Conservation (phyloP, 2,329 filamentous ascomycete species). For the Diaporthe citrichinensis region DNA sequence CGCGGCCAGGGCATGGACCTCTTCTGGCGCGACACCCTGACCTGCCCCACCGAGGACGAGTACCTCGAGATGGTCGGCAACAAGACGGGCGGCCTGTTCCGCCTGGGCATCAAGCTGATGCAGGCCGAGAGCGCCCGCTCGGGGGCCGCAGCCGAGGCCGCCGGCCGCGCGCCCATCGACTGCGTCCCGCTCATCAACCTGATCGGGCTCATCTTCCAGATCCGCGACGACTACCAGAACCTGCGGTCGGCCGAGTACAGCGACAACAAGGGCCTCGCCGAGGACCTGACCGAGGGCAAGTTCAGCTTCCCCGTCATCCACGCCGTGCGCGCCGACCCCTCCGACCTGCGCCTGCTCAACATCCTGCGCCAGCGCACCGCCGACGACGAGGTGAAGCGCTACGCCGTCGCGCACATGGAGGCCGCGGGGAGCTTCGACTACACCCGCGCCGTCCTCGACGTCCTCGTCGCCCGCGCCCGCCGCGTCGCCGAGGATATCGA, state of each 20-base stretch:
- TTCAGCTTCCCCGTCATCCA: slow-evolving; percentile 98
- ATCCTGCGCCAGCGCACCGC: slow-evolving; percentile 92
- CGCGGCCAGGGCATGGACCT: slow-evolving; percentile 92
- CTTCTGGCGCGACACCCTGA: slow-evolving; percentile 89
- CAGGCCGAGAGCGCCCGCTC: slow-evolving; percentile 73
- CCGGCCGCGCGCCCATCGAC: slow-evolving; percentile 62
- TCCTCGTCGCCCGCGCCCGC: slow-evolving; percentile 75
- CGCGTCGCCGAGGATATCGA: slow-evolving; percentile 76
- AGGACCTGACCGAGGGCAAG: slow-evolving; percentile 97
- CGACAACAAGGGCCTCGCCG: slow-evolving; percentile 92
- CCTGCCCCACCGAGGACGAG: slow-evolving; percentile 87
- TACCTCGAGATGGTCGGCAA: slow-evolving; percentile 96
- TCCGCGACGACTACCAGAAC: slow-evolving; percentile 95
- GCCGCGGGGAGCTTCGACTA: slow-evolving; percentile 91
- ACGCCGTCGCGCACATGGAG: slow-evolving; percentile 93
- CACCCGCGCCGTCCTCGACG: slow-evolving; percentile 76
- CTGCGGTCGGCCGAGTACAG: slow-evolving; percentile 82
- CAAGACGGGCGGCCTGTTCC: slow-evolving; percentile 90
- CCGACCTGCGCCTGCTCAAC: slow-evolving; percentile 86
- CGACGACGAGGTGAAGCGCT: slow-evolving; percentile 90
- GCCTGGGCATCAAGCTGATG: slow-evolving; percentile 89
- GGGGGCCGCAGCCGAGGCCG: slow-evolving; percentile 36
- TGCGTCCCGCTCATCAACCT: slow-evolving; percentile 88
- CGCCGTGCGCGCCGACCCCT: slow-evolving; percentile 83
- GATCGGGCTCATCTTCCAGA: slow-evolving; percentile 89